Percentiles rank a stretch among this genome's conserved stretches.
Evolutionary conservation across 805 yeast genomes (phyloP).

Genomic region (Spathaspora sp.): DNA sequence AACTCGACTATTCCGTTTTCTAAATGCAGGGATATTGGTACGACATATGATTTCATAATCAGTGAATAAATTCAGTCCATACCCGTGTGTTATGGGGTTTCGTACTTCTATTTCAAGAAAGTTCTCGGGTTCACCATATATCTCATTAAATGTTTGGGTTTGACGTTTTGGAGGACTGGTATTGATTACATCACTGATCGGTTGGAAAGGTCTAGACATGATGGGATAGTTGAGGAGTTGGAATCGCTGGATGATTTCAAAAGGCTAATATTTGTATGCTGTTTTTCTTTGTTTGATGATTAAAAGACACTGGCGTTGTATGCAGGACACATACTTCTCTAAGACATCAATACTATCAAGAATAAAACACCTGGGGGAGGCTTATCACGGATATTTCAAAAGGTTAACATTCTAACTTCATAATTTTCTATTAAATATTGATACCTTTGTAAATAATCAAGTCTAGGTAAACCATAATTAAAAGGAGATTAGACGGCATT

Average conservation of each 20-base stretch:
- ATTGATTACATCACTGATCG: constrained; percentile 39
- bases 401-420: too few relatives aligned
- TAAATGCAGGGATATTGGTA: constrained; percentile 88
- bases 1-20: constrained; percentile 57
- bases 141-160: constrained; percentile 68
- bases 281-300: neutral
- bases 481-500: too few relatives aligned
- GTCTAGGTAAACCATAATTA: too few relatives aligned
- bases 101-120: constrained; percentile 87
- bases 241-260: too few relatives aligned
- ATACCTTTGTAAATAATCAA: too few relatives aligned
- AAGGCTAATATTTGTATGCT: too few relatives aligned
- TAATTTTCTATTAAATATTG: too few relatives aligned
- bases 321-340: too few relatives aligned
- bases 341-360: too few relatives aligned
- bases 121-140: constrained; percentile 93
- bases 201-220: constrained; percentile 40
- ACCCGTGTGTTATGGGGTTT: constrained; percentile 74
- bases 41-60: constrained; percentile 89
- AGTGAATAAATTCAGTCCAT: constrained; percentile 68
- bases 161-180: constrained; percentile 35
- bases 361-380: too few relatives aligned
- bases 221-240: neutral
- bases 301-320: too few relatives aligned
- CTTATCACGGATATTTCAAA: too few relatives aligned